A percentile compares a stretch with the other conserved stretches of the same genome.
Conservation (phyloP, 176 grass and related monocot genomes). For the Lolium multiflorum region DNA sequence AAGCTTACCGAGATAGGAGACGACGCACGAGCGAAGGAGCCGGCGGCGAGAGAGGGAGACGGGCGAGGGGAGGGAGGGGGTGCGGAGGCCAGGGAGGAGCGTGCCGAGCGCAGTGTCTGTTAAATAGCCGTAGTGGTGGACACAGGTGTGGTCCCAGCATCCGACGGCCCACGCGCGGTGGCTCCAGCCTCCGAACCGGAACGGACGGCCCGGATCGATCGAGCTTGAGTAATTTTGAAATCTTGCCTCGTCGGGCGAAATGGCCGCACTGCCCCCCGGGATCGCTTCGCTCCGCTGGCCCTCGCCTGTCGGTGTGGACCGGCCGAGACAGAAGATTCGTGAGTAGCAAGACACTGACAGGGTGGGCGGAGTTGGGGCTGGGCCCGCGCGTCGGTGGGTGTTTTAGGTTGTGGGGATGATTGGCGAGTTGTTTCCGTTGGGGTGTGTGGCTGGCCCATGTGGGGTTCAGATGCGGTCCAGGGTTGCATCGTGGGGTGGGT, state of each 20-base stretch:
- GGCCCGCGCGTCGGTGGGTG: neutral
- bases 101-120: constrained; percentile 15
- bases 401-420: fast-evolving
- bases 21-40: neutral
- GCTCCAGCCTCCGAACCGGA: neutral
- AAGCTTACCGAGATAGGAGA: constrained; percentile 47
- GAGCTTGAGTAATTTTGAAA: constrained; percentile 44
- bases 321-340: fast-evolving
- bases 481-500: constrained; percentile 8
- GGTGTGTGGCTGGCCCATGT: constrained; percentile 22
- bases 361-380: fast-evolving
- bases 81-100: constrained; percentile 10
- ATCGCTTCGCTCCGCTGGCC: constrained; percentile 28
- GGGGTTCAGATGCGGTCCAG: constrained; percentile 36
- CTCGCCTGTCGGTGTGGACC: constrained; percentile 21
- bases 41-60: constrained; percentile 32
- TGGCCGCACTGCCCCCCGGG: constrained; percentile 26
- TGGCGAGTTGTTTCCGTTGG: neutral
- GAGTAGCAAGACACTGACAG: neutral
- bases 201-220: constrained; percentile 38
- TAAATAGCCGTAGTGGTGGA: constrained; percentile 52
- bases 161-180: constrained; percentile 7
- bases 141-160: neutral
- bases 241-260: neutral
- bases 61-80: neutral